Conservation (phyloP, 2,329 filamentous ascomycete genomes). For the Diaporthe caulivora region DNA sequence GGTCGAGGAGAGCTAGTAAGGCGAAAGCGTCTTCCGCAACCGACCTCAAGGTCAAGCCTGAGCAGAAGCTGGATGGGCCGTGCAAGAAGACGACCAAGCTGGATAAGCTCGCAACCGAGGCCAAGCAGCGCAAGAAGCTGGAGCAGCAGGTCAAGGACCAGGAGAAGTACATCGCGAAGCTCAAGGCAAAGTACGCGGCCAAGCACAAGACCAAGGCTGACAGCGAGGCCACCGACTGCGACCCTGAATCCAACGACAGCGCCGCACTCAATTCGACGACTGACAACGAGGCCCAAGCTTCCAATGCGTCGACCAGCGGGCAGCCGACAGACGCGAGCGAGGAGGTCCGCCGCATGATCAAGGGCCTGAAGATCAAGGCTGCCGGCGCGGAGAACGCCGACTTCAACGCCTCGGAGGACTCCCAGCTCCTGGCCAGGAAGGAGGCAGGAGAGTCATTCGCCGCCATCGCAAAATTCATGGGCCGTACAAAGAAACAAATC, state of each 20-base stretch:
- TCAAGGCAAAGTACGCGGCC: slow-evolving; percentile 23
- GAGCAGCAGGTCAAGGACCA: slow-evolving; percentile 21
- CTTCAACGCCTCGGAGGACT: slow-evolving; percentile 43
- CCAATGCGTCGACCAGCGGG: background rate
- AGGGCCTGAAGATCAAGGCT: slow-evolving; percentile 34
- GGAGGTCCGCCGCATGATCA: slow-evolving; percentile 30
- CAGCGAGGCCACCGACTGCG: background rate
- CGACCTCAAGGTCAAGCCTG: slow-evolving; percentile 17
- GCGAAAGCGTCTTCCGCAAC: background rate
- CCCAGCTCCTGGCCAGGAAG: slow-evolving; percentile 41
- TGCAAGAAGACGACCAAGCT: slow-evolving; percentile 28
- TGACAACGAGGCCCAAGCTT: background rate
- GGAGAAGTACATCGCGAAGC: slow-evolving; percentile 30
- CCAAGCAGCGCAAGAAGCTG: slow-evolving; percentile 21
- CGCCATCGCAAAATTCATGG: slow-evolving; percentile 14
- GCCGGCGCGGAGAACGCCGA: slow-evolving; percentile 21
- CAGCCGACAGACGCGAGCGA: slow-evolving; percentile 24
- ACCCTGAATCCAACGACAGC: background rate
- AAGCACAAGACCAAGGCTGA: background rate
- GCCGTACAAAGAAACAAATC: slow-evolving; percentile 24
- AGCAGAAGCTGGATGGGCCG: slow-evolving; percentile 8
- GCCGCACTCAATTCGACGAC: background rate
- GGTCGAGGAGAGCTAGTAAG: slow-evolving; percentile 26
- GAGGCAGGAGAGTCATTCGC: slow-evolving; percentile 29
- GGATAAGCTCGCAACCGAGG: slow-evolving; percentile 29